Base-by-base conservation (phyloP, 108 stramenopile genomes). In the Ochromonas danica region DNA sequence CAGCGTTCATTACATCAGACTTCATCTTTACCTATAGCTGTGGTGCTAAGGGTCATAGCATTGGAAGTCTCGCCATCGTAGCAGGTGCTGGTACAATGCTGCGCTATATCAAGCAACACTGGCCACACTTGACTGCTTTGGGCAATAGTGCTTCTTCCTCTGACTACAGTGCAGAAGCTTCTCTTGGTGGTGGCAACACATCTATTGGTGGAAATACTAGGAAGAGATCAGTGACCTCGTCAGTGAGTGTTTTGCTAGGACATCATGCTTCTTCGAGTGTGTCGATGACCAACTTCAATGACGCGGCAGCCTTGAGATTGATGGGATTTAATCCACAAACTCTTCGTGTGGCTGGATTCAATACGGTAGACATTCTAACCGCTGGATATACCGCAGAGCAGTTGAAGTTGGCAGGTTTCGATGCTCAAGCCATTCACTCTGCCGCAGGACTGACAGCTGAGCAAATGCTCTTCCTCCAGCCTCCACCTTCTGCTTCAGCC, bases 61-160 rank as follows among this genome's bases (percentile, higher is more conserved):
- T 67, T 36, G 63, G 63, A 6, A 67, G 63, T 36, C 31, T 67
- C 17, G 63, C 63, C 17, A 67, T 67, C 17, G 17, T 67, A 28
- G 63, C 63, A 14, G 63, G 63, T 10, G 63, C 63, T 10, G 63
- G 63, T 36, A 25, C 10, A 28, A 67, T 67, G 10, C 31, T 67
- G 63, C 17, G 63, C 6, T 36, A 67, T 36, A 36, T 67, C 10
- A 67, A 67, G 31, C 3, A 28, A 33, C 6, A 28, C 10, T 67
- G 63, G 63, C 63, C 63, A 10, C 10, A 67, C 10, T 36, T 67
- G 30, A 35, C 63, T 28, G 63, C 63, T 6, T 36, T 67, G 31
- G 63, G 63, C 17, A 67, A 67, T 36, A 25, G 31, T 36, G 31
- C 10, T 6, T 67, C 63, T 6, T 14, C 14, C 31, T 28, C 63